phyloP scores from a whole-genome alignment of 306 rosid genomes.

The Cicer judaicum region DNA sequence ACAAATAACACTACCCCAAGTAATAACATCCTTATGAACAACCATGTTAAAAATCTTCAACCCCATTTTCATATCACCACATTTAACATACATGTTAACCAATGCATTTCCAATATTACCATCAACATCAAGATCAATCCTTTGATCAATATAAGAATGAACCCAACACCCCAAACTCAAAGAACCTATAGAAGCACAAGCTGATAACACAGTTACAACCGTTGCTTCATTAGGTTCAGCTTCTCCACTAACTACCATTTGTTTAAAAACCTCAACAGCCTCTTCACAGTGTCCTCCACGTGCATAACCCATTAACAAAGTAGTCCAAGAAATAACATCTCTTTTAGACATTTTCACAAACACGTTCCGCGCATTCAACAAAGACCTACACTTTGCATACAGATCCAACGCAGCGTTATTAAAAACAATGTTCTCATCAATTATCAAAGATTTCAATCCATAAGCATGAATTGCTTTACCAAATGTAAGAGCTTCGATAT shows the following conservation, averaged over 20 bases:
- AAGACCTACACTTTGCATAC: slow-evolving; percentile 64
- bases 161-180: slow-evolving; percentile 79
- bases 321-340: slow-evolving; percentile 84
- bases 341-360: slow-evolving; percentile 61
- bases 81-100: slow-evolving; percentile 79
- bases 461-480: slow-evolving; percentile 72
- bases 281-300: slow-evolving; percentile 62
- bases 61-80: slow-evolving; percentile 61
- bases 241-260: slow-evolving; percentile 56
- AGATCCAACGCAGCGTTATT: slow-evolving; percentile 63
- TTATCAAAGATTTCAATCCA: slow-evolving; percentile 51
- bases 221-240: slow-evolving; percentile 76
- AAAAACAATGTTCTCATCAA: slow-evolving; percentile 48
- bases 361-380: slow-evolving; percentile 55
- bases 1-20: slow-evolving; percentile 73
- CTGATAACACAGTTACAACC: slow-evolving; percentile 62
- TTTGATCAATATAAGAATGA: slow-evolving; percentile 58
- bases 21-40: slow-evolving; percentile 60
- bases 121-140: slow-evolving; percentile 49
- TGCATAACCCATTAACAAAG: slow-evolving; percentile 72
- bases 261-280: slow-evolving; percentile 64
- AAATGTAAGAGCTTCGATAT: slow-evolving; percentile 50
- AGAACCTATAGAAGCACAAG: slow-evolving; percentile 67
- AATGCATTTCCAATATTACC: slow-evolving; percentile 73
- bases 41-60: slow-evolving; percentile 53